Evolutionary conservation across 1,284 basidiomycete genomes (phyloP).

Genomic region (Irpex sp.): DNA sequence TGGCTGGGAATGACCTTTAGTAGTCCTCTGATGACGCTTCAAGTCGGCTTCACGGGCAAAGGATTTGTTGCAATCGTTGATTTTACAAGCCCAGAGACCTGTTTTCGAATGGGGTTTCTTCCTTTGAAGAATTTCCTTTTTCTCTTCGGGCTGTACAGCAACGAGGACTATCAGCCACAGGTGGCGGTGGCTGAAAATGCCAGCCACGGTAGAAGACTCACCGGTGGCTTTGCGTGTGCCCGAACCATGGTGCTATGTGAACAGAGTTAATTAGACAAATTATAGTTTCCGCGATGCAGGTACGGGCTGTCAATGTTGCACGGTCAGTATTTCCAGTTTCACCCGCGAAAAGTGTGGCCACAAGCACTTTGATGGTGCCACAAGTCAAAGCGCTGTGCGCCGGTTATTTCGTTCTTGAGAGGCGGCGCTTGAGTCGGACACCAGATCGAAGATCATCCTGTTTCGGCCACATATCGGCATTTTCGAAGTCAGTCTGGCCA

Average conservation of each 20-base stretch:
- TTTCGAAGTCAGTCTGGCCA: not conserved
- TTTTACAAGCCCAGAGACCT: conserved; percentile 70
- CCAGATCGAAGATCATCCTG: not conserved
- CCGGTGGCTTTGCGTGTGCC: conserved; percentile 27
- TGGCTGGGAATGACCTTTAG: conserved; percentile 66
- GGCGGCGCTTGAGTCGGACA: not conserved
- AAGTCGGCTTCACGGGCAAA: conserved; percentile 76
- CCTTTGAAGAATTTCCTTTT: conserved; percentile 43
- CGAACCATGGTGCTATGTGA: conserved; percentile 23
- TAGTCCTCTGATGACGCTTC: conserved; percentile 73
- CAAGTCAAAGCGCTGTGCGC: not conserved
- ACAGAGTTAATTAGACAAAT: not conserved
- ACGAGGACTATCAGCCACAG: conserved; percentile 14
- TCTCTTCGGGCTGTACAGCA: conserved; percentile 38
- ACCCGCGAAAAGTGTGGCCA: not conserved
- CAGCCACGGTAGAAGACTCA: conserved; percentile 19
- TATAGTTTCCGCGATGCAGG: not conserved
- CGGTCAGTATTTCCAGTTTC: not conserved
- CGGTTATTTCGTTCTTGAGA: not conserved
- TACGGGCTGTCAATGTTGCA: not conserved
- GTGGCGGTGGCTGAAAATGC: conserved; percentile 19
- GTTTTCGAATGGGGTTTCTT: conserved; percentile 46
- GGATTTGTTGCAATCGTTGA: conserved; percentile 72
- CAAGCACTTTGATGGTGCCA: not conserved
- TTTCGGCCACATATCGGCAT: not conserved